Conservation (phyloP, 192 early-diverging fungal genomes). For the Linnemannia elongata region DNA sequence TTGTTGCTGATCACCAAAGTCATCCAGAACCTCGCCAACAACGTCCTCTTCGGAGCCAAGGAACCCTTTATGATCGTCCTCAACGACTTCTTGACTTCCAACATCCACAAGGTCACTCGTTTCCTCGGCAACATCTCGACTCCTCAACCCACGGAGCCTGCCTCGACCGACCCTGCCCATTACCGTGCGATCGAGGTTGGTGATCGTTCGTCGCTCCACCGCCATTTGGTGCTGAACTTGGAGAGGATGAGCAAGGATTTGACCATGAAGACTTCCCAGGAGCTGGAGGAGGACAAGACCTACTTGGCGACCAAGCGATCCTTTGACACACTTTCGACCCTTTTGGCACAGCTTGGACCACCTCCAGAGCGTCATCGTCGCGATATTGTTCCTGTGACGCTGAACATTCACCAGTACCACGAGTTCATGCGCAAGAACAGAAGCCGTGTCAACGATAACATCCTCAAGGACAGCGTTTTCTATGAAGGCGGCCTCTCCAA, state of each 20-base stretch:
- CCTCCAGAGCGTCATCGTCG: constrained; percentile 77
- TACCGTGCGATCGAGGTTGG: constrained; percentile 58
- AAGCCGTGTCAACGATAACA: constrained; percentile 73
- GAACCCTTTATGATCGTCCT: constrained; percentile 94
- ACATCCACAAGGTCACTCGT: constrained; percentile 82
- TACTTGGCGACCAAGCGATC: constrained; percentile 71
- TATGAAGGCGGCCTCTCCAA: constrained; percentile 87
- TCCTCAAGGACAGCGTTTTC: constrained; percentile 79
- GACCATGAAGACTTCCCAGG: constrained; percentile 57
- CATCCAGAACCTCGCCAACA: constrained; percentile 96
- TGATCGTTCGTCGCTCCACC: constrained; percentile 65
- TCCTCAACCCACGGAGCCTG: constrained; percentile 54
- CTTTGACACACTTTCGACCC: constrained; percentile 85
- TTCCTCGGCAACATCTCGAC: constrained; percentile 88
- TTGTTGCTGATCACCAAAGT: constrained; percentile 93
- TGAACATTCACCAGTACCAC: constrained; percentile 61
- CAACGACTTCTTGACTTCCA: constrained; percentile 90
- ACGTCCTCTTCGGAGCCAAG: constrained; percentile 94
- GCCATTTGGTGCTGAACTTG: constrained; percentile 76
- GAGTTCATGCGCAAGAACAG: constrained; percentile 84
- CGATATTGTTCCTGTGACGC: constrained; percentile 57
- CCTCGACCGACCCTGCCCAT: constrained; percentile 63
- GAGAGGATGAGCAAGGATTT: constrained; percentile 79
- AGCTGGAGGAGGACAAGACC: constrained; percentile 54
- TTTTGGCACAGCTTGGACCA: constrained; percentile 91